These are phyloP conservation scores for Conringia planisiliqua DNA, from an alignment of 345 rosid genomes.

Conservation along the genomic window DNA sequence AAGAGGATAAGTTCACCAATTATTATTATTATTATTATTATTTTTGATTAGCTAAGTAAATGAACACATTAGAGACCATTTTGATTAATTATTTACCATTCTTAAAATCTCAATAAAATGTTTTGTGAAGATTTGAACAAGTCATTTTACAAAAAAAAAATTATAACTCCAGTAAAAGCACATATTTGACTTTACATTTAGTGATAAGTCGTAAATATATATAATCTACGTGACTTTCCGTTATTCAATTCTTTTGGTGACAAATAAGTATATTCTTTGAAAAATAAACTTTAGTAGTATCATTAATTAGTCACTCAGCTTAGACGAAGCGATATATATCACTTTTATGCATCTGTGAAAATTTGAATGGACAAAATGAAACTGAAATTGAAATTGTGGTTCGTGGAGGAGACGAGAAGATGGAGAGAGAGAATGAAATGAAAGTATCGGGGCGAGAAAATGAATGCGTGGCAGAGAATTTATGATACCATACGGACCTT, in stretches of 20 bases:
- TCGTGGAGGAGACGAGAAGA: constrained; percentile 12
- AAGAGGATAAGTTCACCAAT: too few relatives aligned
- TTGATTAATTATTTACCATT: neutral
- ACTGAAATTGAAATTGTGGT: neutral
- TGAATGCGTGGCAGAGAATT: constrained; percentile 33
- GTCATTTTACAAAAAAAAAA: neutral
- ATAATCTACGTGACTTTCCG: neutral
- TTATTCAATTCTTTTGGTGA: neutral
- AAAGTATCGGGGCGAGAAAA: neutral
- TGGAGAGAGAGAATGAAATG: neutral
- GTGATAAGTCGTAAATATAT: neutral
- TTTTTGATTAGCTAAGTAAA: too few relatives aligned
- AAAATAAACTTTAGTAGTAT: too few relatives aligned
- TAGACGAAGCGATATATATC: neutral
- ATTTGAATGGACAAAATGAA: neutral
- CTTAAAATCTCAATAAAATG: neutral
- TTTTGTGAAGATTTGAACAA: neutral
- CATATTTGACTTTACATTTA: neutral
- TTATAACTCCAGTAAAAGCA: neutral
- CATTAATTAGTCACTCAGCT: neutral
- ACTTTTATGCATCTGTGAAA: neutral
- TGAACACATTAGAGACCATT: too few relatives aligned
- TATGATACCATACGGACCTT: constrained; percentile 23
- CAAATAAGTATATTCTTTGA: neutral
- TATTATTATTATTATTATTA: too few relatives aligned